Evolutionary conservation across 306 rosid species (phyloP).

Genomic region (Malus sylvestris): DNA sequence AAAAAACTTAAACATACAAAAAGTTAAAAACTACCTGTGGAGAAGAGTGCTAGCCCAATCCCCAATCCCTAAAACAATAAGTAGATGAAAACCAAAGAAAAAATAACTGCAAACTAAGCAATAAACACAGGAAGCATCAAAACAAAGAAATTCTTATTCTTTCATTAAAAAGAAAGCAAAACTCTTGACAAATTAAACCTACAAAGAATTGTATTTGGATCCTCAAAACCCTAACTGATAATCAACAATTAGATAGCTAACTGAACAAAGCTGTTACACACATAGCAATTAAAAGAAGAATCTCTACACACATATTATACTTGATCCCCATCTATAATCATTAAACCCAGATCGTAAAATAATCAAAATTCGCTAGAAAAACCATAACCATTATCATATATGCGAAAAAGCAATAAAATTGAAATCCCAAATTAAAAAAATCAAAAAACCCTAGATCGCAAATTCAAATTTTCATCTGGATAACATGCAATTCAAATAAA

Average conservation of each 20-base stretch:
- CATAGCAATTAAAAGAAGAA: neutral
- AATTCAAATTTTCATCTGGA: neutral
- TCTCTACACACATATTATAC: neutral
- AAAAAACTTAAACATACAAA: no score
- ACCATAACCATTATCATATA: neutral
- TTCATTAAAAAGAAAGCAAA: neutral
- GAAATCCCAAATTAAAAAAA: neutral
- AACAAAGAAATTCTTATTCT: neutral
- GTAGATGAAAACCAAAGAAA: no score
- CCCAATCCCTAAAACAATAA: no score
- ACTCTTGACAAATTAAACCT: neutral
- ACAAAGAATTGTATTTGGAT: neutral
- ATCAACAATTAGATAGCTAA: neutral
- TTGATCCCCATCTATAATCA: neutral
- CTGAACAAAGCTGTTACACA: neutral
- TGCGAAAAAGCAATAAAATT: neutral
- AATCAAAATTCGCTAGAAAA: neutral
- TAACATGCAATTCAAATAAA: no score
- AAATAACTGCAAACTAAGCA: no score
- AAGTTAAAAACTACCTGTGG: no score
- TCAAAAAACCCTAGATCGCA: neutral
- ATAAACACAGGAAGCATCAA: no score
- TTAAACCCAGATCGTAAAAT: neutral
- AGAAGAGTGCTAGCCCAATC: no score
- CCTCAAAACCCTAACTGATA: neutral